phyloP scores from a whole-genome alignment of 176 grass and related monocot genomes.

The Avena eriantha region DNA sequence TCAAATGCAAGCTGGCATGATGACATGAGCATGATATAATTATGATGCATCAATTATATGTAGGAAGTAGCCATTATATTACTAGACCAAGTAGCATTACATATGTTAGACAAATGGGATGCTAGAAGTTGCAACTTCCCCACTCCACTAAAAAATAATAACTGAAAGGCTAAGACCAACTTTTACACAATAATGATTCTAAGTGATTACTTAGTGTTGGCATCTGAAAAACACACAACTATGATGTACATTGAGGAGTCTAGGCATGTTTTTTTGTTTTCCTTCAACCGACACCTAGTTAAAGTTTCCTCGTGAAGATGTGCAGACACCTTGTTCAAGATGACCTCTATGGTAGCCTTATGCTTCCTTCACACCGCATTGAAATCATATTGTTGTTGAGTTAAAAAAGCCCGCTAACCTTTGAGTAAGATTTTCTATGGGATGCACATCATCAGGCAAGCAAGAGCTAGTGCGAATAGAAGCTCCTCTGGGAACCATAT shows the following conservation, averaged over 20 bases:
- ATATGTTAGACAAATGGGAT: too few species aligned
- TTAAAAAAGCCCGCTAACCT: slow-evolving; percentile 46
- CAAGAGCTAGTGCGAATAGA: background rate
- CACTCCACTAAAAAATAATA: slow-evolving; percentile 42
- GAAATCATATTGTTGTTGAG: slow-evolving; percentile 55
- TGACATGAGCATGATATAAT: too few species aligned
- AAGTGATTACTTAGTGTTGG: slow-evolving; percentile 26
- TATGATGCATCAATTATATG: too few species aligned
- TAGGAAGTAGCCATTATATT: too few species aligned
- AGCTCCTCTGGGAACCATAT: slow-evolving; percentile 13
- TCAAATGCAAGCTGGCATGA: too few species aligned
- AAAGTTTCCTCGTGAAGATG: slow-evolving; percentile 52
- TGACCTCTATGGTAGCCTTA: slow-evolving; percentile 38
- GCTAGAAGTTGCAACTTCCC: background rate
- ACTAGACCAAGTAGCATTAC: too few species aligned
- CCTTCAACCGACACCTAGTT: slow-evolving; percentile 51
- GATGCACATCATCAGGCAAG: slow-evolving; percentile 7
- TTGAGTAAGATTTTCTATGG: background rate
- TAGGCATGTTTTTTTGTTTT: slow-evolving; percentile 35
- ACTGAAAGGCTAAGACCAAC: slow-evolving; percentile 15
- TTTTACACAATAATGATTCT: slow-evolving; percentile 41
- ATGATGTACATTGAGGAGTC: slow-evolving; percentile 28
- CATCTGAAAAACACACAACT: background rate
- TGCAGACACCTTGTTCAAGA: slow-evolving; percentile 43
- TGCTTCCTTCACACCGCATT: slow-evolving; percentile 52